Evolutionary conservation across 2,329 filamentous ascomycete genomes (phyloP).

Genomic region (Pseudogymnoascus sp.): DNA sequence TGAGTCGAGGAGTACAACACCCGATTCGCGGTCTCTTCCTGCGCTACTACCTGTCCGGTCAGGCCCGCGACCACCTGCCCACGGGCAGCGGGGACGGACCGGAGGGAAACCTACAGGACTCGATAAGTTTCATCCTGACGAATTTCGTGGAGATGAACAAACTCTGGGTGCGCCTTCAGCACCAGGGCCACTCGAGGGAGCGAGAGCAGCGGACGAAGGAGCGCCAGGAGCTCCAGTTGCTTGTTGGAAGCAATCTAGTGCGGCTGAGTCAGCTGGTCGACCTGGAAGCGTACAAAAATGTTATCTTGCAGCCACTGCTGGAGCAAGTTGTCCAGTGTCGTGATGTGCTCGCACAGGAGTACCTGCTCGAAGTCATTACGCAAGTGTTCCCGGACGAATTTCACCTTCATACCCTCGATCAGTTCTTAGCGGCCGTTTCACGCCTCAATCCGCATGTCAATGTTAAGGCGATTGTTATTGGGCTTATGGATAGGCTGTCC

Average conservation of each 20-base stretch:
- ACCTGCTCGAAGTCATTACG: conserved; percentile 94
- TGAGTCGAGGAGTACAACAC: conserved; percentile 96
- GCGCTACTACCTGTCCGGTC: conserved; percentile 91
- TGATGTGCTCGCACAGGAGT: conserved; percentile 94
- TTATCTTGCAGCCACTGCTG: conserved; percentile 78
- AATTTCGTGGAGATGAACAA: conserved; percentile 99
- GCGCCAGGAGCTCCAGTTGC: conserved; percentile 85
- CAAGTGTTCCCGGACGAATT: conserved; percentile 99
- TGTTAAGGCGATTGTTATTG: conserved; percentile 95
- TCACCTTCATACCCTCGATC: conserved; percentile 91
- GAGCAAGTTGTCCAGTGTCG: conserved; percentile 98
- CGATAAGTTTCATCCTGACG: conserved; percentile 94
- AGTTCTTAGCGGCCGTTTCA: conserved; percentile 88
- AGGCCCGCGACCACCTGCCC: conserved; percentile 84
- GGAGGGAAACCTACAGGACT: conserved; percentile 92
- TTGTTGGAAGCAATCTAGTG: conserved; percentile 95
- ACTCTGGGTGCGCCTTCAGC: conserved; percentile 93
- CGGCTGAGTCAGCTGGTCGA: conserved; percentile 93
- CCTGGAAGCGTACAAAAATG: conserved; percentile 84
- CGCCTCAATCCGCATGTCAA: conserved; percentile 94
- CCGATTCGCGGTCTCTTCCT: conserved; percentile 91
- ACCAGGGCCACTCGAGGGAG: conserved; percentile 94
- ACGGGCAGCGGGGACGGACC: conserved; percentile 78
- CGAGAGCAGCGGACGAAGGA: conserved; percentile 90
- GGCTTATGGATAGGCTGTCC: conserved; percentile 91